phyloP scores from a whole-genome alignment of 805 yeast genomes.

The Candida tammaniensis region DNA sequence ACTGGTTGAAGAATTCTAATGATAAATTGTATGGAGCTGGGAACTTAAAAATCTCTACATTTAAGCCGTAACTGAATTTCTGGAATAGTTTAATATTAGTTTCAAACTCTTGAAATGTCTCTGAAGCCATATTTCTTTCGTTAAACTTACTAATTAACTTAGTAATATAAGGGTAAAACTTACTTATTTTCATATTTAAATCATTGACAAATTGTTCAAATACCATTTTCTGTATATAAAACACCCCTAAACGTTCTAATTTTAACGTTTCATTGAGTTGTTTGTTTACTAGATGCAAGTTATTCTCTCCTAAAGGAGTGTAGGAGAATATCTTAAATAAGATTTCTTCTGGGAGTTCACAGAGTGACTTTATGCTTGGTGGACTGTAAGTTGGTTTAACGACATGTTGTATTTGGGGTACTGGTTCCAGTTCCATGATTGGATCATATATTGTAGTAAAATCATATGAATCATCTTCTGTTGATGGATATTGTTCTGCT shows the following conservation, averaged over 20 bases:
- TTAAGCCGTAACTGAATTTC: slow-evolving; percentile 1
- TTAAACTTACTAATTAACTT: slow-evolving; percentile 1
- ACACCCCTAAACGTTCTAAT: slow-evolving; percentile 6
- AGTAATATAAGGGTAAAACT: slow-evolving; percentile 1
- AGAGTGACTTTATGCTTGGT: not conserved
- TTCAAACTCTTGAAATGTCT: slow-evolving; percentile 3
- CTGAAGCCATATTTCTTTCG: not conserved
- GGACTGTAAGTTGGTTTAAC: not conserved
- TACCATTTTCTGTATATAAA: slow-evolving; percentile 6
- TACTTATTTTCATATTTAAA: slow-evolving; percentile 7
- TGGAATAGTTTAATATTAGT: slow-evolving; percentile 2
- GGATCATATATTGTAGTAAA: too few relatives aligned
- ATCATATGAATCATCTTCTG: too few relatives aligned
- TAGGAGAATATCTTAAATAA: slow-evolving; percentile 9
- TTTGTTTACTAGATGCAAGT: slow-evolving; percentile 9
- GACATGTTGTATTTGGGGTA: too few relatives aligned
- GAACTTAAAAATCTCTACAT: slow-evolving; percentile 5
- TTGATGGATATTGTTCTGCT: too few relatives aligned
- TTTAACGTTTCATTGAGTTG: slow-evolving; percentile 7
- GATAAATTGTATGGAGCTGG: slow-evolving; percentile 1
- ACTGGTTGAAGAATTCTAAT: slow-evolving; percentile 3
- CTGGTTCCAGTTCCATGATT: too few relatives aligned
- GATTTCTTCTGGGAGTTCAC: slow-evolving; percentile 10
- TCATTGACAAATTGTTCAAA: slow-evolving; percentile 9
- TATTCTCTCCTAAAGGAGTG: slow-evolving; percentile 7